Evolutionary conservation across 805 yeast genomes (phyloP), one percentile per base, ranked within the genome.

Genomic region (Maudiozyma serrabonitensis): DNA sequence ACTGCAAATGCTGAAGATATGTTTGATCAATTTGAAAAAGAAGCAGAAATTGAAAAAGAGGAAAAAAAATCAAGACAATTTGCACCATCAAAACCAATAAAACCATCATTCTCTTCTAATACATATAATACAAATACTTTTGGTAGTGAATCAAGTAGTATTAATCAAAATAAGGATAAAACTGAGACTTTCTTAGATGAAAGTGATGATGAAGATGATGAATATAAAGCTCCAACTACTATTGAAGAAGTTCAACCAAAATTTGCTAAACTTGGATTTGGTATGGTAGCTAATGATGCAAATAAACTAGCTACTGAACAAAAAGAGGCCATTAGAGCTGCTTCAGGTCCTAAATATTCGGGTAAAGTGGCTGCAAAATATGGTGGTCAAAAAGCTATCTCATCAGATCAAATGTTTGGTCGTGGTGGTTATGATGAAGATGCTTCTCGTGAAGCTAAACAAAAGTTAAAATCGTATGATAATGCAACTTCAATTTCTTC

Each of bases 401-500:
- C 98, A 0, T 90, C 97, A 1, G 98, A 93, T 69, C 95, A 90
- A 70, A 80, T 79, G 61, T 93, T 93, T 67, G 96, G 96, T 18
- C 82, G 95, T 61, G 91, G 90, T 41, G 71, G 81, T 25, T 87
- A 78, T 61, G 97, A 88, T 60, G 84, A 85, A 55, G 74, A 73
- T 2, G 86, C 87, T 39, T 84, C 84, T 49, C 75, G 75, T 43
- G 96, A 89, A 67, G 97, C 97, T 1, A 76, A 76, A 54, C 63
- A 78, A n/a, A 90, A 93, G 60, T 73, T 93, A 49, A 88, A 83
- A 65, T 71, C 83, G 4, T 93, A 87, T 69, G 79, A 78, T 51
- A 93, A 91, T 49, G 95, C 98, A 1, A 83, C 86, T 43, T 79
- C 95, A 6, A 93, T 93, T 56, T 91, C 98, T 1, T 89, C 97